These are phyloP conservation scores for Amanita molliuscula DNA, from an alignment of 768 basidiomycete species.

Conservation along the genomic window DNA sequence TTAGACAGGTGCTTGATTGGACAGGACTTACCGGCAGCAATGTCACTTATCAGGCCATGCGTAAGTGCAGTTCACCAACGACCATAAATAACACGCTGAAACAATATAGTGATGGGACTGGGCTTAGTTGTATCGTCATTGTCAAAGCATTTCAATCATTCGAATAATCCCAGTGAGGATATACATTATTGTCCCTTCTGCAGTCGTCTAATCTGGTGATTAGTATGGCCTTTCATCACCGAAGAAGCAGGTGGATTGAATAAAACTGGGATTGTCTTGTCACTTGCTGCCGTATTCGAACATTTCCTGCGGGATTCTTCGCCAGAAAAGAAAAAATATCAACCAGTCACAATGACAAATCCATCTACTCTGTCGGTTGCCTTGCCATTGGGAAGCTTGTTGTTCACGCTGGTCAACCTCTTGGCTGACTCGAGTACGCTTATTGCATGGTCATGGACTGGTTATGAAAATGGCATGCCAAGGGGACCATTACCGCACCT, in stretches of 20 bases:
- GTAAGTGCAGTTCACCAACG: conserved; percentile 22
- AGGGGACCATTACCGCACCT: conserved; percentile 66
- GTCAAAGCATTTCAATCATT: conserved; percentile 69
- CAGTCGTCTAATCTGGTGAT: conserved; percentile 3
- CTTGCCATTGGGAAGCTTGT: conserved; percentile 51
- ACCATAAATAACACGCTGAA: background rate
- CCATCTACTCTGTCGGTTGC: conserved; percentile 24
- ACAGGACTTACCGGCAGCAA: conserved; percentile 20
- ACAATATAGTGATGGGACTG: conserved; percentile 42
- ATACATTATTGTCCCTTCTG: background rate
- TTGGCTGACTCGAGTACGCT: conserved; percentile 70
- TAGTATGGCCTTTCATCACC: conserved; percentile 76
- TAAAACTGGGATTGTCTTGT: conserved; percentile 50
- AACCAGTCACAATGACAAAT: conserved; percentile 6
- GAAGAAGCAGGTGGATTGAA: conserved; percentile 61
- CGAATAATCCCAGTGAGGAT: conserved; percentile 63
- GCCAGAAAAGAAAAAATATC: background rate
- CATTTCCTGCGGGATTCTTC: conserved; percentile 22
- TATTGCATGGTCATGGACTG: conserved; percentile 85
- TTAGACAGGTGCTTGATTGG: conserved; percentile 48
- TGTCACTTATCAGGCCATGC: conserved; percentile 36
- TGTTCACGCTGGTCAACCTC: conserved; percentile 67
- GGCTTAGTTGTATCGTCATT: conserved; percentile 61
- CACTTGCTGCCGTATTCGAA: conserved; percentile 39
- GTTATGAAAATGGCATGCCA: conserved; percentile 52